Evolutionary conservation across 169 alveolate genomes (phyloP), one percentile per base, ranked within the genome.

Genomic region (Cryptosporidium meleagridis): DNA sequence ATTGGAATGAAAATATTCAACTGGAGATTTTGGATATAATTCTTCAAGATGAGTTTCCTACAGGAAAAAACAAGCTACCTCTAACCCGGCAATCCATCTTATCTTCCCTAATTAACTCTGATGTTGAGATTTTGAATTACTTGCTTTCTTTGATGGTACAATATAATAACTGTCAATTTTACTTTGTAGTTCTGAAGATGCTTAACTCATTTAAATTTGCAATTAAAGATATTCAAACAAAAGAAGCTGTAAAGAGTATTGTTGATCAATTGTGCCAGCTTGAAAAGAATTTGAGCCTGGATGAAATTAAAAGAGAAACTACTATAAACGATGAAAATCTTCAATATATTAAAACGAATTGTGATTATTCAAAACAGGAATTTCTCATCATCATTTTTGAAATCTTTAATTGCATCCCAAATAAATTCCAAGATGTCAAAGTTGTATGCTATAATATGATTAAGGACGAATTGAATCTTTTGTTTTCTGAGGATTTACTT

Each of bases 1-100:
- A 80, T 37, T 80, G 75, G 87, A 80, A 80, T 62, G 51, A 37
- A 14, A 70, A 80, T 61, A 37, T 80, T 23, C 87, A 80, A 48
- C 26, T 80, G 31, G 87, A 80, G 67, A 29, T 44, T 23, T 16
- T 80, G 61, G 44, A 65, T 61, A 53, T 39, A 23, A 39, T 80
- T 23, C 67, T 80, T 65, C 69, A 62, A 21, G 61, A 80, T 35
- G 44, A 80, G 51, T 26, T 6, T n/a, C 53, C 72, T 21, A 29
- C 12, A 33, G 26, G 51, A 37, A 35, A 31, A 35, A 14, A 14
- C 5, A 18, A 29, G 41, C 0, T 29, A 8, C 33, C 18, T 65
- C 41, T 14, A n/a, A 29, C 31, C 18, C 67, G 7, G 1, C 35
- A 37, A 4, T 26, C n/a, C 12, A 39, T 80, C 31, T 51, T 80